Evolutionary conservation across 2,329 filamentous ascomycete species (phyloP).

Genomic region (Aciculosporium take): DNA sequence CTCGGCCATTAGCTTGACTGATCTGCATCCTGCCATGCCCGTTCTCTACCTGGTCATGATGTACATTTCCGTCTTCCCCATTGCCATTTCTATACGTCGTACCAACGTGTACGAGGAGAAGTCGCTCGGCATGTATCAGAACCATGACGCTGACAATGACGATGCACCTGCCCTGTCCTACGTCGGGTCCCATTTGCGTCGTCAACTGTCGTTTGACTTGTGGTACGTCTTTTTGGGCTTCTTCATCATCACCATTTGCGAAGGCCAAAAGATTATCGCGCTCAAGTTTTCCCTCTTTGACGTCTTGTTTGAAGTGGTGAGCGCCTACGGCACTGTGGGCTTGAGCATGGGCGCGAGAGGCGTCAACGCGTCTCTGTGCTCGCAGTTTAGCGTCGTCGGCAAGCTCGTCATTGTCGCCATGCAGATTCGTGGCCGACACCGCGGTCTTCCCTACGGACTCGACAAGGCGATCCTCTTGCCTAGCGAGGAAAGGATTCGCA

Average conservation of each 20-base stretch:
- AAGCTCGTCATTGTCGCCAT: slow-evolving; percentile 56
- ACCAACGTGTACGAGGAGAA: slow-evolving; percentile 96
- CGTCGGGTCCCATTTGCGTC: slow-evolving; percentile 78
- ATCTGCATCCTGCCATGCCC: slow-evolving; percentile 79
- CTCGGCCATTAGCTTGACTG: slow-evolving; percentile 60
- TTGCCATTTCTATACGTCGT: slow-evolving; percentile 83
- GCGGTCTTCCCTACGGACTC: slow-evolving; percentile 52
- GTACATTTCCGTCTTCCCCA: slow-evolving; percentile 96
- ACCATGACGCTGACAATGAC: slow-evolving; percentile 31
- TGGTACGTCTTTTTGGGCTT: slow-evolving; percentile 94
- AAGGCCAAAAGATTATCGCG: slow-evolving; percentile 55
- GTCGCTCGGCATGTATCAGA: slow-evolving; percentile 58
- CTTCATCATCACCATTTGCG: slow-evolving; percentile 83
- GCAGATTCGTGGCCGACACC: slow-evolving; percentile 55
- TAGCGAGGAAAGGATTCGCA: slow-evolving; percentile 39
- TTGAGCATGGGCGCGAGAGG: slow-evolving; percentile 69
- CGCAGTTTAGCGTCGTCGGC: slow-evolving; percentile 62
- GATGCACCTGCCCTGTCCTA: slow-evolving; percentile 58
- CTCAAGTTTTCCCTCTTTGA: slow-evolving; percentile 53
- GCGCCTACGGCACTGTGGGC: slow-evolving; percentile 88
- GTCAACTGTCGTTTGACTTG: slow-evolving; percentile 89
- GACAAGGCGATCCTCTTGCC: slow-evolving; percentile 47
- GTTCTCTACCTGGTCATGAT: slow-evolving; percentile 97
- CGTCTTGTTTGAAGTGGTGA: slow-evolving; percentile 73
- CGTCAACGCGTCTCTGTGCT: slow-evolving; percentile 67